Conservation (phyloP, 768 basidiomycete genomes). For the Lactifluus rugatus region DNA sequence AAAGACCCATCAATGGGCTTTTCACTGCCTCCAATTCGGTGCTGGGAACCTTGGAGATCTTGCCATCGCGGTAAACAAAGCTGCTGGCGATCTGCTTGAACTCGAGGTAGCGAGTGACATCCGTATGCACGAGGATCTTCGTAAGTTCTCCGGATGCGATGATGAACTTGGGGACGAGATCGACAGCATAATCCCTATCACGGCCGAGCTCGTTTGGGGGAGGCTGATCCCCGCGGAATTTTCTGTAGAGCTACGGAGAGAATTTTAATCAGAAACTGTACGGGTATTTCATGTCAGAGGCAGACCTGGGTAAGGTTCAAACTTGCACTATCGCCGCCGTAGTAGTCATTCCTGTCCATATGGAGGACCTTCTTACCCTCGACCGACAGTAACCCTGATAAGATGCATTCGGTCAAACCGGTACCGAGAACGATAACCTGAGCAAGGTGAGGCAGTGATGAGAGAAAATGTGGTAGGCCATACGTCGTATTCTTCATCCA, state of each 20-base stretch:
- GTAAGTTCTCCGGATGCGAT: constrained; percentile 97
- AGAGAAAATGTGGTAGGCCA: constrained; percentile 12
- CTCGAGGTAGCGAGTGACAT: constrained; percentile 96
- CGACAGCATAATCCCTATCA: constrained; percentile 96
- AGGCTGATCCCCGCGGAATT: constrained; percentile 73
- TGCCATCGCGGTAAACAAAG: constrained; percentile 94
- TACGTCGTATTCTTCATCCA: constrained; percentile 99
- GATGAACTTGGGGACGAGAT: constrained; percentile 98
- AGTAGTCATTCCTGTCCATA: constrained; percentile 98
- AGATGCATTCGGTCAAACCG: constrained; percentile 95
- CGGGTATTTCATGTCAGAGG: constrained; percentile 6
- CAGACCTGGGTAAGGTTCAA: constrained; percentile 93
- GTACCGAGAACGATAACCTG: constrained; percentile 92
- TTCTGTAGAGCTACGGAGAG: constrained; percentile 72
- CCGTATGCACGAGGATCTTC: constrained; percentile 96
- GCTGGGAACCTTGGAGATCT: constrained; percentile 93
- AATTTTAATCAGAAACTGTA: constrained; percentile 11
- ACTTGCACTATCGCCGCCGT: constrained; percentile 94
- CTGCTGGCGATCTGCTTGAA: constrained; percentile 99
- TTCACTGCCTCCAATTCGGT: constrained; percentile 95
- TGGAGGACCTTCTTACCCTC: constrained; percentile 99
- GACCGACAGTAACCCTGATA: constrained; percentile 95
- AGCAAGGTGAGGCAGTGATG: constrained; percentile 3
- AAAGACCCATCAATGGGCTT: constrained; percentile 96
- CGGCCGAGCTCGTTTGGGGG: constrained; percentile 83